phyloP scores from a whole-genome alignment of 2,329 filamentous ascomycete species.

The Pseudocercospora macadamiae region DNA sequence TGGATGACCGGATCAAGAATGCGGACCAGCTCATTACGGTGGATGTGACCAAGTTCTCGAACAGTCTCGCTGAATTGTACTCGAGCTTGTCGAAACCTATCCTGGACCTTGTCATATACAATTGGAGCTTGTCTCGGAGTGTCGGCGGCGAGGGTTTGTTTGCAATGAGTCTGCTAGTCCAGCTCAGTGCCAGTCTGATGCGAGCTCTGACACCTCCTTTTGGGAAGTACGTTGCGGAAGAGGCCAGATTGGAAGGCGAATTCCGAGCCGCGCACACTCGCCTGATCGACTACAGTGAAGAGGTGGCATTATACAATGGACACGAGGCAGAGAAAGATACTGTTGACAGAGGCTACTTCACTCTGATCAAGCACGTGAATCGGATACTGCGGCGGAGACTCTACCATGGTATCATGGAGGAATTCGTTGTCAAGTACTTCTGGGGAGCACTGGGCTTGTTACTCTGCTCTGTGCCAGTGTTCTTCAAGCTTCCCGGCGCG shows the following conservation, averaged over 20 bases:
- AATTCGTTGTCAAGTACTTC: constrained; percentile 99
- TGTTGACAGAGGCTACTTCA: constrained; percentile 97
- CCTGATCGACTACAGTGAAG: constrained; percentile 93
- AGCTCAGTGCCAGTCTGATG: constrained; percentile 91
- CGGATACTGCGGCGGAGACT: constrained; percentile 86
- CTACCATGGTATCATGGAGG: constrained; percentile 99
- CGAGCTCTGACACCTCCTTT: constrained; percentile 92
- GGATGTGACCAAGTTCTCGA: constrained; percentile 94
- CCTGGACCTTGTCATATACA: constrained; percentile 96
- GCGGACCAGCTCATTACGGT: constrained; percentile 96
- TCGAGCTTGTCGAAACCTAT: constrained; percentile 94
- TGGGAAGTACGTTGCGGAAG: constrained; percentile 95
- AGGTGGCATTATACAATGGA: constrained; percentile 87
- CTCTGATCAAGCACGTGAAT: constrained; percentile 98
- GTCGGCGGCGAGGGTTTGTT: constrained; percentile 96
- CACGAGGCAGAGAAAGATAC: constrained; percentile 95
- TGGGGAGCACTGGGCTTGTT: constrained; percentile 93
- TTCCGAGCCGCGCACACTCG: constrained; percentile 94
- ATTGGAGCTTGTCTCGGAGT: constrained; percentile 86
- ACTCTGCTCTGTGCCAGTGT: constrained; percentile 92
- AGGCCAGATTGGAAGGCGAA: constrained; percentile 90
- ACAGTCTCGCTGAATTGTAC: constrained; percentile 91
- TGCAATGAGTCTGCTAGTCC: constrained; percentile 91
- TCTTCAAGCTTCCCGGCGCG: constrained; percentile 68
- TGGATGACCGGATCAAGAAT: constrained; percentile 98